Base-by-base conservation (phyloP, 495 filamentous ascomycete species). In the Glonium stellatum region DNA sequence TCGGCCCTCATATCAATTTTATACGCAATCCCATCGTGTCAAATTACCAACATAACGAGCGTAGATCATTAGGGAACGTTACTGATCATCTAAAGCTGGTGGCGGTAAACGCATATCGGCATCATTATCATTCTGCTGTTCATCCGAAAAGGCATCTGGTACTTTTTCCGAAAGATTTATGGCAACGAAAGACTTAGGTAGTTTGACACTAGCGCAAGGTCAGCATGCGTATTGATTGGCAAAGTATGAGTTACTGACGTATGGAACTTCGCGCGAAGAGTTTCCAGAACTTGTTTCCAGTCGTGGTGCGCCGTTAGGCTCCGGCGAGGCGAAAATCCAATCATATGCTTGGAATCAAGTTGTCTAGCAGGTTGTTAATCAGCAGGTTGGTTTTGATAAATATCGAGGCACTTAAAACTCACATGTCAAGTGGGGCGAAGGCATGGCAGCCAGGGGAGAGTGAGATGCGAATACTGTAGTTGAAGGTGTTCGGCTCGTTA, bases 211-310 rank as follows among this genome's bases (percentile, higher is more conserved):
- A 8, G 21, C 25, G 8, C 22, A 34, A 41, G 0, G 21, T 23
- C 22, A 60, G 49, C 36, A 11, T 10, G 37, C 4, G 13, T 6
- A 34, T 25, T 51, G 41, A 36, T 25, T 51, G 41, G 25, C 23
- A 62, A 36, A 25, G 52, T 35, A 12, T 39, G 22, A 25, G 34
- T 31, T 42, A 79, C 87, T 79, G 80, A 93, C 89, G 88, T 89
- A 64, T 95, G 86, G 67, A 98, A 98, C 71, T 95, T 96, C 25
- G 87, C 95, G 63, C 90, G 82, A 53, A 98, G 75, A 3, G 92
- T 97, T 73, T 96, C 90, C 58, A 98, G 88, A 27, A 97, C 88
- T 61, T 90, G 80, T 72, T 92, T 95, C 95, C 95, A 98, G 70
- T 97, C 90, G 21, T 81, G 79, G 72, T 98, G 93, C n/a, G 87